A percentile compares a stretch with the other conserved stretches of the same genome.
phyloP scores from a whole-genome alignment of 164 flowering plant species.

The Dillenia suffruticosa region DNA sequence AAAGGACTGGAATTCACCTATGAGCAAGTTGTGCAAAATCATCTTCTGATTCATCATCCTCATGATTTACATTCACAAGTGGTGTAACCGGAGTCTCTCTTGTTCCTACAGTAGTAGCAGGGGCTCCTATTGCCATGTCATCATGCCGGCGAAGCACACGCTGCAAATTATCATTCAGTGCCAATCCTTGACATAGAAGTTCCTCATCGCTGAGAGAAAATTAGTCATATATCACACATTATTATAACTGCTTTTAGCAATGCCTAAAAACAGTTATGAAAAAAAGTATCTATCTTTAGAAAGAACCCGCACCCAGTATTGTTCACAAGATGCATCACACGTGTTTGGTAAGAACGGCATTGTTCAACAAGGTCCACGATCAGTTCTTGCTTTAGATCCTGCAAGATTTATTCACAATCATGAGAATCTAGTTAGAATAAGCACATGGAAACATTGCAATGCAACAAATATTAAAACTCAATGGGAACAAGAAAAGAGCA shows the following conservation, averaged over 20 bases:
- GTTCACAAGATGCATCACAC: constrained; percentile 82
- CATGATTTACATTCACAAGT: constrained; percentile 68
- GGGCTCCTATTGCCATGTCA: constrained; percentile 57
- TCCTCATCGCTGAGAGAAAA: constrained; percentile 68
- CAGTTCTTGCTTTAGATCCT: constrained; percentile 82
- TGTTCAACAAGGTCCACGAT: constrained; percentile 94
- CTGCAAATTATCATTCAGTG: constrained; percentile 81
- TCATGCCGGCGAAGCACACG: constrained; percentile 75
- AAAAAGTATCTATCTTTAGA: background rate
- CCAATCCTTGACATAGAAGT: constrained; percentile 80
- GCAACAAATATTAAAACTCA: too few relatives aligned
- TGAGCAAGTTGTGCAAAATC: constrained; percentile 79
- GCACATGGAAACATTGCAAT: background rate
- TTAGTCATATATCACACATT: constrained; percentile 6
- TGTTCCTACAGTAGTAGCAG: constrained; percentile 14
- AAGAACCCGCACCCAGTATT: constrained; percentile 53
- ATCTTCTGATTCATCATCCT: constrained; percentile 90
- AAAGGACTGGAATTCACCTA: constrained; percentile 37
- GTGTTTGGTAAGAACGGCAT: constrained; percentile 81
- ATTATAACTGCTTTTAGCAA: background rate
- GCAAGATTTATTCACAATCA: constrained; percentile 18
- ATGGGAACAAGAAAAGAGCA: too few relatives aligned
- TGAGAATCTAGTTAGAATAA: constrained; percentile 1
- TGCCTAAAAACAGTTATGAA: constrained; percentile 1
- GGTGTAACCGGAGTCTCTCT: constrained; percentile 44